Evolutionary conservation across 1,139 yeast species (phyloP).

Genomic region (Blastobotrys apis): DNA sequence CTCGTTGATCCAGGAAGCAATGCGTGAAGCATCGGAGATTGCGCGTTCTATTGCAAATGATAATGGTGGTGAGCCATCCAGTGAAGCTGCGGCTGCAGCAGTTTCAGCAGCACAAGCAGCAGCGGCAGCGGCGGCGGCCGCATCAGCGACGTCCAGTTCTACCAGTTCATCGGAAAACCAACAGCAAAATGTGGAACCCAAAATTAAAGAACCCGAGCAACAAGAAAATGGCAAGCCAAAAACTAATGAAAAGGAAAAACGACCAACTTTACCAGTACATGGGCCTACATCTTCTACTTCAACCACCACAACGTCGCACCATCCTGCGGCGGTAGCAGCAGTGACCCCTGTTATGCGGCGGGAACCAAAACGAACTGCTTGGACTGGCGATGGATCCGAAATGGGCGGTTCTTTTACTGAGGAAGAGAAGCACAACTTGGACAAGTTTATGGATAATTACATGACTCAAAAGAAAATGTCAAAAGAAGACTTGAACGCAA

Average conservation of each 20-base stretch:
- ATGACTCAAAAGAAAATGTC: constrained; percentile 57
- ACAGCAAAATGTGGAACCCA: background rate
- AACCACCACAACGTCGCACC: background rate
- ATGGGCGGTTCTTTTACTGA: constrained; percentile 50
- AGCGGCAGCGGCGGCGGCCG: constrained; percentile 1
- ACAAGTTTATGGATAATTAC: constrained; percentile 65
- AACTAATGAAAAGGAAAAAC: background rate
- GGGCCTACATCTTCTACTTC: background rate
- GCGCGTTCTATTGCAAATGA: constrained; percentile 22
- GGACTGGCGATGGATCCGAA: constrained; percentile 32
- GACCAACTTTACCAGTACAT: background rate
- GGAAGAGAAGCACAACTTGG: constrained; percentile 67
- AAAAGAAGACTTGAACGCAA: constrained; percentile 64
- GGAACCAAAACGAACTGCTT: constrained; percentile 17
- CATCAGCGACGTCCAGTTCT: background rate
- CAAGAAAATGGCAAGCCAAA: constrained; percentile 4
- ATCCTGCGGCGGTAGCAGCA: background rate
- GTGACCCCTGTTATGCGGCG: background rate
- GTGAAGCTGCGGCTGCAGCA: background rate
- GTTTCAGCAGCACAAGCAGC: background rate
- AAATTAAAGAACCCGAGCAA: background rate
- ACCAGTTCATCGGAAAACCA: background rate
- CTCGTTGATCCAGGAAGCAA: constrained; percentile 28
- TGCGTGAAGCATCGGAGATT: constrained; percentile 29
- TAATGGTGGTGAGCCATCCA: background rate